These are phyloP conservation scores for Ophiobolus disseminans DNA, from an alignment of 2,329 filamentous ascomycete species.

Conservation along the genomic window DNA sequence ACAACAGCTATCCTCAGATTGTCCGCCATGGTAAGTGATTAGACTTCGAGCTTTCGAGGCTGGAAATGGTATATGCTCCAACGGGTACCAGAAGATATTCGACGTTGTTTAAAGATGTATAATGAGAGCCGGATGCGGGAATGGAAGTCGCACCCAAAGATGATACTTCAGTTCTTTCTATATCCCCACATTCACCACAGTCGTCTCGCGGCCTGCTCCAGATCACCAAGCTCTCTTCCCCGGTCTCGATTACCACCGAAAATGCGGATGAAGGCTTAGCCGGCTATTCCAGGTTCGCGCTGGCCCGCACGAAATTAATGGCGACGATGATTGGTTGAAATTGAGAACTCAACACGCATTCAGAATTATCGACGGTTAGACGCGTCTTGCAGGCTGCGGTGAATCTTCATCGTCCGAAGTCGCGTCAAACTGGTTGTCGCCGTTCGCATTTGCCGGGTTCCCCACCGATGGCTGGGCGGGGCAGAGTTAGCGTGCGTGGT, in stretches of 20 bases:
- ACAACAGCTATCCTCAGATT: conserved; percentile 42
- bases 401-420: background rate
- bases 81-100: too few species aligned
- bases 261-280: conserved; percentile 20
- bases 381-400: background rate
- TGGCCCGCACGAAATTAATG: background rate
- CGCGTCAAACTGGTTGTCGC: background rate
- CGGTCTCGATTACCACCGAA: conserved; percentile 12
- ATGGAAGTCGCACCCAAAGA: too few species aligned
- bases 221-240: conserved; percentile 10
- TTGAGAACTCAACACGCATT: background rate
- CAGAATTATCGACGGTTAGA: background rate
- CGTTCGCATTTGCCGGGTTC: conserved; percentile 5
- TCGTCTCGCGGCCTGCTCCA: background rate
- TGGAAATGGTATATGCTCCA: too few species aligned
- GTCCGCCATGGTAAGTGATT: conserved; percentile 41
- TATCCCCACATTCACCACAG: conserved; percentile 7
- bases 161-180: conserved; percentile 5
- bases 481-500: conserved; percentile 1
- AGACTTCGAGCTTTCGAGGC: too few species aligned
- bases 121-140: too few species aligned
- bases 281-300: background rate
- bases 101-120: too few species aligned
- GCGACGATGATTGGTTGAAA: background rate
- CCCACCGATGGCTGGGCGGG: conserved; percentile 5